phyloP scores from a whole-genome alignment of 768 basidiomycete species.

The Russula sp. region DNA sequence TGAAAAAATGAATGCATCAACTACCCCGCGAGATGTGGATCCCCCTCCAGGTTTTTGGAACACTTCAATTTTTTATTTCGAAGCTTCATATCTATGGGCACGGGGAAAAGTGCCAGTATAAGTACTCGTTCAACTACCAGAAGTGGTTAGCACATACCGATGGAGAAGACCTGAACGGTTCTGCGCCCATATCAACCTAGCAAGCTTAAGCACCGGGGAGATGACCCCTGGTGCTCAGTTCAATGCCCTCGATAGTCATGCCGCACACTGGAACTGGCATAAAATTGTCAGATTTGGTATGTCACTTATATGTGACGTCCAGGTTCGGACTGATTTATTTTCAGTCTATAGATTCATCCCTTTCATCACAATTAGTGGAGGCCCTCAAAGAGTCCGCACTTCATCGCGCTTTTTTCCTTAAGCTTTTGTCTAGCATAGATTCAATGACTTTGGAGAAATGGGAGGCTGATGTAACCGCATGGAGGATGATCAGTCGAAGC shows the following conservation, averaged over 20 bases:
- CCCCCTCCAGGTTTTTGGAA: neutral
- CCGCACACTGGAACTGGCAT: neutral
- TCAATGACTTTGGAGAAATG: neutral
- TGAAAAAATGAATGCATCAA: neutral
- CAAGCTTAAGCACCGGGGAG: conserved; percentile 3
- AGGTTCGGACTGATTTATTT: neutral
- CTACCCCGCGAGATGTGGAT: neutral
- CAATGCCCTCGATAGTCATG: neutral
- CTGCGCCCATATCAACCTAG: conserved; percentile 1
- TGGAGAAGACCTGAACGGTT: neutral
- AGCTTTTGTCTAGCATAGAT: neutral
- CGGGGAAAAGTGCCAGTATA: conserved; percentile 6
- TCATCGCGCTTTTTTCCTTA: neutral
- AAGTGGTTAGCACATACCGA: conserved; percentile 1
- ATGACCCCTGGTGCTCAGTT: neutral
- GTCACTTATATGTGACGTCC: neutral
- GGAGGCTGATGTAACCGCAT: neutral
- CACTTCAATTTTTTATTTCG: neutral
- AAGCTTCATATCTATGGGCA: conserved; percentile 1
- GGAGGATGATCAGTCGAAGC: neutral
- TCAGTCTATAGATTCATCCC: neutral
- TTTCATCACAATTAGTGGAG: neutral
- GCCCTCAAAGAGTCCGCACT: neutral
- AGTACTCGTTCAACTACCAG: conserved; percentile 1
- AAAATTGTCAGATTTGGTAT: neutral